Evolutionary conservation across 306 rosid genomes (phyloP).

Genomic region (Hippophae rhamnoides): DNA sequence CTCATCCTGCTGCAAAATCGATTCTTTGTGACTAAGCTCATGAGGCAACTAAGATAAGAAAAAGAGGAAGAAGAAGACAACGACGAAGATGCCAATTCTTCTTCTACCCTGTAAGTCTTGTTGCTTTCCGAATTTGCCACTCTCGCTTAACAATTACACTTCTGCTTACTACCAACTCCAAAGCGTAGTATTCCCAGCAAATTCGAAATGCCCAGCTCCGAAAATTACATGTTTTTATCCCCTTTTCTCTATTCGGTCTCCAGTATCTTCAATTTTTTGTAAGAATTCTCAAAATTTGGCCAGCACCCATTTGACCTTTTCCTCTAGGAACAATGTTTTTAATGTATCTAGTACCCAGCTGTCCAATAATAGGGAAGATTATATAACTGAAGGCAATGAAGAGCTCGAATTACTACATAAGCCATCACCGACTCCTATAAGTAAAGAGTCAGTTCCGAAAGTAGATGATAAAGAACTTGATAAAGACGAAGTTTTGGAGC

Average conservation of each 20-base stretch:
- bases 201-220: constrained; percentile 10
- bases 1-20: background rate
- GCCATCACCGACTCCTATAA: constrained; percentile 48
- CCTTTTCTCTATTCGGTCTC: constrained; percentile 21
- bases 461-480: constrained; percentile 25
- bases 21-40: constrained; percentile 29
- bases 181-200: constrained; percentile 9
- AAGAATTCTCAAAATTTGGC: constrained; percentile 31
- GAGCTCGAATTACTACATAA: constrained; percentile 61
- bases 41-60: constrained; percentile 30
- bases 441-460: constrained; percentile 33
- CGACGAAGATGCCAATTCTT: constrained; percentile 36
- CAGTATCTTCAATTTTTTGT: constrained; percentile 12
- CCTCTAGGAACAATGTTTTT: constrained; percentile 47
- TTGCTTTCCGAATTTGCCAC: constrained; percentile 20
- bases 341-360: constrained; percentile 46
- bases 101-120: constrained; percentile 41
- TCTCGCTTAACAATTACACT: constrained; percentile 8
- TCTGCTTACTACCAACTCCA: constrained; percentile 16
- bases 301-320: constrained; percentile 33
- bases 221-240: constrained; percentile 14
- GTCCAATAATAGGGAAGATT: constrained; percentile 29
- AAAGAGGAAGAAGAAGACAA: background rate
- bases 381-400: constrained; percentile 35
- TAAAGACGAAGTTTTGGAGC: constrained; percentile 52